Conservation (phyloP, 2,329 filamentous ascomycete genomes). For the Microdochium trichocladiopsis region DNA sequence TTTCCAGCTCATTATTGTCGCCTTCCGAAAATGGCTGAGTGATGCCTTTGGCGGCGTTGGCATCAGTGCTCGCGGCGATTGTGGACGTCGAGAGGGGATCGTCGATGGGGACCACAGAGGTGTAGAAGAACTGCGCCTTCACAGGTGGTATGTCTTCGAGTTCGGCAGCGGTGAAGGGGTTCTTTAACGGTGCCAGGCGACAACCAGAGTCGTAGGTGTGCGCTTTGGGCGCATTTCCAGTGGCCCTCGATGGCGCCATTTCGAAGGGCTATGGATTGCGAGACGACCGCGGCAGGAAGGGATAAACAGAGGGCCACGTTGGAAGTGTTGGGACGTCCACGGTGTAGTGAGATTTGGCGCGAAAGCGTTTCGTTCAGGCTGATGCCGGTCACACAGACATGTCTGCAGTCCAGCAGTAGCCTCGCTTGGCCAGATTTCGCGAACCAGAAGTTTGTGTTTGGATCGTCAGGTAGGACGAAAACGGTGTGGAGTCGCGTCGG, state of each 20-base stretch:
- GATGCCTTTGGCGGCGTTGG: conserved; percentile 47
- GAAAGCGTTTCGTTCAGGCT: neutral
- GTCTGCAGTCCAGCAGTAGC: neutral
- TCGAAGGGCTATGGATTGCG: neutral
- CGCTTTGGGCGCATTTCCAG: conserved; percentile 11
- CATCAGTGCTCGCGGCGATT: conserved; percentile 41
- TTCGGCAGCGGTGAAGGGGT: conserved; percentile 24
- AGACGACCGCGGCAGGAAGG: neutral
- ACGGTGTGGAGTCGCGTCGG: too few species aligned
- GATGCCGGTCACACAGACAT: neutral
- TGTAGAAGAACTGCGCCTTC: conserved; percentile 77
- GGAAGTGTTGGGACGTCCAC: neutral
- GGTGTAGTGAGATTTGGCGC: neutral
- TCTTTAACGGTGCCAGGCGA: conserved; percentile 40
- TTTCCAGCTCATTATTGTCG: conserved; percentile 75
- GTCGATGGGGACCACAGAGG: conserved; percentile 75
- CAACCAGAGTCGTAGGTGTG: conserved; percentile 59
- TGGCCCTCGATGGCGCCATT: neutral
- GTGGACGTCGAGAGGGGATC: conserved; percentile 69
- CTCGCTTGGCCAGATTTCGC: neutral
- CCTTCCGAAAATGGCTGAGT: conserved; percentile 71
- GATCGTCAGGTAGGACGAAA: neutral
- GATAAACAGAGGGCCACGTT: neutral
- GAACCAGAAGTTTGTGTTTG: neutral
- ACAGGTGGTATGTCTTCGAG: conserved; percentile 49